Evolutionary conservation across 2,329 filamentous ascomycete species (phyloP), one percentile per base, ranked within the genome.

Genomic region (Leptographium flavum): DNA sequence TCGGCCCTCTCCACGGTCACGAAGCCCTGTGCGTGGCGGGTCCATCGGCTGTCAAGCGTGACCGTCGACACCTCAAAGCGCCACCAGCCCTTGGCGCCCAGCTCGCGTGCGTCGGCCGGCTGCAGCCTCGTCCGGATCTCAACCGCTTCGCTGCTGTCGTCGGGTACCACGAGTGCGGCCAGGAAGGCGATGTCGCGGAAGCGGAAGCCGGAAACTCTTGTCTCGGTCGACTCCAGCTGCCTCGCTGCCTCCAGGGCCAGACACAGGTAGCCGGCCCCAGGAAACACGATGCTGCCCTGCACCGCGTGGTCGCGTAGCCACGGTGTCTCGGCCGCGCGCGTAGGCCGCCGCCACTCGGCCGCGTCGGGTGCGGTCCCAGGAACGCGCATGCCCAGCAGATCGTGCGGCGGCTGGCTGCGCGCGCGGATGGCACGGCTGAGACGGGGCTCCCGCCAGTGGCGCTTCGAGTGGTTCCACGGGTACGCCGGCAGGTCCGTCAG

Each of bases 281-380:
- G 73, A 54, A 73, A 77, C 30, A 76, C 67, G 3, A 65, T 68
- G 27, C 74, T 57, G 11, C 68, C 72, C 52, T 79, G 73, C 57
- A 80, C 70, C 45, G 60, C 61, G 58, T 79, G 76, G 51, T 78
- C 70, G 38, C 70, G 64, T 6, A 76, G 62, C 63, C 78, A 81
- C 2, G 79, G 71, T 0, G 72, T 53, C 46, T 73, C 68, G 33
- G 70, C 66, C 1, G 66, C 51, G 11, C 62, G 61, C 27, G 73
- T 53, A 22, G 68, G 61, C 47, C 70, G 71, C 32, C 69, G 60
- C 70, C 70, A 74, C 0, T 59, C 65, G 0, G 67, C 66, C 3
- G 64, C 50, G 10, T 68, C 64, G 7, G 15, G 42, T 40, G 58
- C 69, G 14, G 61, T 69, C 39, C 63, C 63, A 47, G 66, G 62